Evolutionary conservation across 176 grass and related monocot genomes (phyloP).

Genomic region (Metroxylon sagu): DNA sequence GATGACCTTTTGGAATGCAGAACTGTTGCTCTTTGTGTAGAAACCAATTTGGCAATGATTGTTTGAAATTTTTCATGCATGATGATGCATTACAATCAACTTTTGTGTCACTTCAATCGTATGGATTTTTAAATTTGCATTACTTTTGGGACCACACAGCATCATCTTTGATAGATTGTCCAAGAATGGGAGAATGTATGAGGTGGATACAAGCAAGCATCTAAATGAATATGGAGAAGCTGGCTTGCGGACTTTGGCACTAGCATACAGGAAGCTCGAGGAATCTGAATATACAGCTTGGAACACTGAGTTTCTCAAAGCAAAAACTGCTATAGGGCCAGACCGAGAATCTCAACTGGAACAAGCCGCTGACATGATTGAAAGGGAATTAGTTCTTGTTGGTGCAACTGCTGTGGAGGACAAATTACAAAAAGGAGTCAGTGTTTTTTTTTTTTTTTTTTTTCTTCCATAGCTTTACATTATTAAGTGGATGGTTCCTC

Average conservation of each 20-base stretch:
- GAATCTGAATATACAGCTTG: conserved; percentile 4
- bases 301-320: neutral
- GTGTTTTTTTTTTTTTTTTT: neutral
- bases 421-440: too few relatives aligned
- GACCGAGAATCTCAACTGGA: conserved; percentile 1
- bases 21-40: too few relatives aligned
- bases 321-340: neutral
- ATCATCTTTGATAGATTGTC: neutral
- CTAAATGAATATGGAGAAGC: conserved; percentile 28
- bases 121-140: too few relatives aligned
- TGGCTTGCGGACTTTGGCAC: conserved; percentile 38
- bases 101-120: too few relatives aligned
- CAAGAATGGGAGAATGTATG: conserved; percentile 4
- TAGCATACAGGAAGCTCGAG: neutral
- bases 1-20: too few relatives aligned
- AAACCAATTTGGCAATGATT: too few relatives aligned
- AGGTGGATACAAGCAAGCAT: neutral
- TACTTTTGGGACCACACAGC: conserved; percentile 1
- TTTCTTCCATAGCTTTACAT: too few relatives aligned
- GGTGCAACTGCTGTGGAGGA: too few relatives aligned
- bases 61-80: too few relatives aligned
- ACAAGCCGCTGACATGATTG: neutral
- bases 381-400: too few relatives aligned
- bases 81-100: too few relatives aligned
- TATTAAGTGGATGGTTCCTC: too few relatives aligned